Evolutionary conservation across 1,284 basidiomycete genomes (phyloP).

Genomic region (Hymenochaete sp.): DNA sequence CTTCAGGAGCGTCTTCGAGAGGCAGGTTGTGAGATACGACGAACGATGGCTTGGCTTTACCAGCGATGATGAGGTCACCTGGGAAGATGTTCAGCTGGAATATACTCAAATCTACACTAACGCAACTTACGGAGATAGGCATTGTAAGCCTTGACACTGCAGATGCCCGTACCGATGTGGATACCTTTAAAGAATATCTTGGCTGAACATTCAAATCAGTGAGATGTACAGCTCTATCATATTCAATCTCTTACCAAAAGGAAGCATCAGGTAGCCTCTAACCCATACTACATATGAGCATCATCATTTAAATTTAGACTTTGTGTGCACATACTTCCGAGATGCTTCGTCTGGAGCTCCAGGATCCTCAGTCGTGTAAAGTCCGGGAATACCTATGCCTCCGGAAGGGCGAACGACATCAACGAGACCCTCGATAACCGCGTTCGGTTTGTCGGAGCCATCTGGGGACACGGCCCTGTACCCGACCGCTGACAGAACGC

Average conservation of each 20-base stretch:
- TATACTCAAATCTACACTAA: neutral
- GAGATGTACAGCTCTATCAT: neutral
- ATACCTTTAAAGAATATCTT: conserved; percentile 47
- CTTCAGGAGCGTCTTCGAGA: conserved; percentile 37
- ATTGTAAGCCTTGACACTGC: conserved; percentile 48
- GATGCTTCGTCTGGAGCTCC: conserved; percentile 43
- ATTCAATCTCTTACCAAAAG: conserved; percentile 31
- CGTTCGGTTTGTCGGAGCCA: conserved; percentile 45
- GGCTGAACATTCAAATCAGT: conserved; percentile 24
- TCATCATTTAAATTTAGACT: neutral
- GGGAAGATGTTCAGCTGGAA: neutral
- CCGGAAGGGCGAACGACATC: conserved; percentile 43
- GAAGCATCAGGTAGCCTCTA: conserved; percentile 42
- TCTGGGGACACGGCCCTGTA: conserved; percentile 43
- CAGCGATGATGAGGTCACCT: conserved; percentile 40
- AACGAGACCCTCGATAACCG: conserved; percentile 41
- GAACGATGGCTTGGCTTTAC: conserved; percentile 41
- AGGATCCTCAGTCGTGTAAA: conserved; percentile 45
- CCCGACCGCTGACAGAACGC: conserved; percentile 32
- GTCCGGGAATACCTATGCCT: conserved; percentile 43
- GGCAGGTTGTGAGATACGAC: conserved; percentile 43
- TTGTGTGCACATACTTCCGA: conserved; percentile 32
- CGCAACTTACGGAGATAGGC: conserved; percentile 32
- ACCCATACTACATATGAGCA: neutral
- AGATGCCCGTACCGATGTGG: conserved; percentile 42